Evolutionary conservation across 1,284 basidiomycete species (phyloP), one percentile per base, ranked within the genome.

Genomic region (Testicularia cyperi): DNA sequence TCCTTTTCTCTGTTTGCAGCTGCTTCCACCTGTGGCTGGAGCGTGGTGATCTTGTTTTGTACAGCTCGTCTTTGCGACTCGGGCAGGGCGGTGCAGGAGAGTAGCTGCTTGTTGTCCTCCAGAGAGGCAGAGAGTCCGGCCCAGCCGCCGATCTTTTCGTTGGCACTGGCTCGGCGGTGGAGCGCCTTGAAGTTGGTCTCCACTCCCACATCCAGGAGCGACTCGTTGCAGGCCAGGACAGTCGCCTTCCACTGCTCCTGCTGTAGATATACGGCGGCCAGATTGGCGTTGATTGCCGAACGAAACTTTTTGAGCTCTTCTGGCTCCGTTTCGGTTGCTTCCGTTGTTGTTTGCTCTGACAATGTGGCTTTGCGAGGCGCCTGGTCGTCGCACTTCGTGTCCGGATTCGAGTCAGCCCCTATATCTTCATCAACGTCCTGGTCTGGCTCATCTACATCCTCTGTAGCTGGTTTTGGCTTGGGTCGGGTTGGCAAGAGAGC

Each of bases 1-100:
- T 83, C 83, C 47, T 90, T 94, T 77, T 98, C 94, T 62, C 80
- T 82, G 75, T 92, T 87, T 77, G 90, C 89, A 19, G 88, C 86
- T 16, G 79, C 81, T 62, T 87, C 85, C 18, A 87, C 78, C 5
- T 86, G 83, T 25, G 84, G 84, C 35, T 86, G 85, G 0, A 70
- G 30, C 9, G 40, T 33, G 3, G 32, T 27, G 19, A 70, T 46
- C 7, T 44, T 30, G 3, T 31, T 22, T 6, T 16, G 18, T 0
- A 72, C 32, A 10, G 54, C 26, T 0, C 62, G 30, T 16, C 35
- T 38, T 43, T 87, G 82, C 0, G 83, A 75, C 1, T 85, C 83
- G 1, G 81, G 78, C 4, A 82, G 55, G 0, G 85, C 84, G 0
- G 88, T 78, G 12, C 90, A 75, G 8, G 81, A 78, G 1, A 88